Evolutionary conservation across 495 filamentous ascomycete genomes (phyloP), one percentile per base, ranked within the genome.

Genomic region (Aspergillus egyptiacus): DNA sequence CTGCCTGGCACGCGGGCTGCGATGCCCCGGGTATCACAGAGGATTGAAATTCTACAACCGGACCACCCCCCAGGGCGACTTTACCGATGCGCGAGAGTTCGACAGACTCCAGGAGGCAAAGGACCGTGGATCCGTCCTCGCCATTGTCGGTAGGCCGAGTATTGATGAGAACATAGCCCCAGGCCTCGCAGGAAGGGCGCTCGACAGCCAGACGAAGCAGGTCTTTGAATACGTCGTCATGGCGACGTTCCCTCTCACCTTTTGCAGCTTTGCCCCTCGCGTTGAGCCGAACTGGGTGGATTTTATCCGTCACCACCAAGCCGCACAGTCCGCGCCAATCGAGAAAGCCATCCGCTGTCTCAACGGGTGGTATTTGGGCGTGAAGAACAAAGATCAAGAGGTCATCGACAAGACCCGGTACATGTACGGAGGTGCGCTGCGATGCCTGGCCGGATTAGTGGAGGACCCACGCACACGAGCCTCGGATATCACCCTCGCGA

Each of bases 11-110:
- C 54, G 59, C 22, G 54, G 56, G 6, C 45, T 53, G 1, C 11
- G 40, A 30, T 70, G 67, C 50, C 64, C 67, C 3, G 67, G 67
- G 0, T 70, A 68, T 41, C 52, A 39, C 10, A 56, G 51, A 18
- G 40, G 35, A 8, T 39, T 60, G 2, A 59, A 62, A 18, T 63
- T 65, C 23, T 60, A 45, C 46, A 52, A 37, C 35, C 36, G 49
- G 13, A 41, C 44, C 3, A 39, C 35, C 9, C 15, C 17, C 9
- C 5, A 40, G 15, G 18, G 28, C n/a, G 35, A 39, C 19, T 48
- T 48, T 15, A 48, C 34, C 14, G 46, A 48, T 27, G 46, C 46
- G 11, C 36, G 34, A 6, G 10, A 17, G 2, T 48, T 32, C 17
- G 25, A 22, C 9, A 18, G 14, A 24, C 18, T 15, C 3, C 11